Evolutionary conservation across 345 rosid genomes (phyloP), one percentile per base, ranked within the genome.

Genomic region (Euphorbia pulcherrima): DNA sequence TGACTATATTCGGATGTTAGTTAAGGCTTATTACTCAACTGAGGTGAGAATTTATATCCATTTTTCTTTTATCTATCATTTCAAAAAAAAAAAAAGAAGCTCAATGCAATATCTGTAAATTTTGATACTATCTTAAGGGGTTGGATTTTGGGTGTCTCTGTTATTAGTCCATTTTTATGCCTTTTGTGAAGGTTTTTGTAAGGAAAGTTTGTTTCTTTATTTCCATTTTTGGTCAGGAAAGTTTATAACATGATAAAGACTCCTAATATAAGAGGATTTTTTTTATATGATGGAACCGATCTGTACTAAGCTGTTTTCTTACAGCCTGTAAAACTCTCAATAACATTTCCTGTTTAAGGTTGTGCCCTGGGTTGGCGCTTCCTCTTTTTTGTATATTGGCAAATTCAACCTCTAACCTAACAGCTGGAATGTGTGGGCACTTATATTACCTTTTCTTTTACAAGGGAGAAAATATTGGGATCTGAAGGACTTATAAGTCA

Each of bases 1-100:
- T 65, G 73, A 80, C 71, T 84, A 87, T 72, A 30, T 93, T 54
- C 79, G 52, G 76, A 70, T 72, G 73, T 73, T 90, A 61, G 78
- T 93, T 72, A 81, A 82, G 67, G 78, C 60, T 48, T 81, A 79
- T 67, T 83, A 74, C 71, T 85, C 82, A 63, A 73, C 80, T 65
- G 96, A 93, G 96, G 98, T 92, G 68, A 82, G 81, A 67, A 30
- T 54, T 17, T 13, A 12, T 0, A 12, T 69, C 62, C 26, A 65
- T 59, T 61, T 72, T 39, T 62, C 27, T n/a, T n/a, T n/a, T n/a
- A n/a, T n/a, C n/a, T n/a, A n/a, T n/a, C n/a, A n/a, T n/a, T n/a
- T n/a, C n/a, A n/a, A n/a, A n/a, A n/a, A n/a, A n/a, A n/a, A n/a
- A n/a, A n/a, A n/a, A n/a, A n/a, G n/a, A n/a, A n/a, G n/a, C n/a